Evolutionary conservation across 192 early-diverging fungal species (phyloP), one percentile per base, ranked within the genome.

Genomic region (Dimargaris verticillata): DNA sequence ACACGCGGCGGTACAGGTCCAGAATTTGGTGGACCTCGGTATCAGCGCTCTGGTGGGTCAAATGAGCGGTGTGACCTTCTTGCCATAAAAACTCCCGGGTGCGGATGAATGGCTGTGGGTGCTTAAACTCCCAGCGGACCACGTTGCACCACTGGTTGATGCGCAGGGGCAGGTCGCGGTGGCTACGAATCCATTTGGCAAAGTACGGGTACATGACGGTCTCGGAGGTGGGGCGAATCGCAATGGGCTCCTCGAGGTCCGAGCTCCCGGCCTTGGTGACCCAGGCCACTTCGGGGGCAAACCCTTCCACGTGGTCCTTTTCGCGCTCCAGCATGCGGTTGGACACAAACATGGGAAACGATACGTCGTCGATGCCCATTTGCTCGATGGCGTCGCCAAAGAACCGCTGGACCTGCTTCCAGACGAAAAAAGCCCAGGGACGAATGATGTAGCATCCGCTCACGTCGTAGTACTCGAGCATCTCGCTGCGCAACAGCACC

Each of bases 41-140:
- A 68, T 83, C 88, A 44, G 93, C 88, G 53, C 85, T 91, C 38
- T 88, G 81, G 75, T 90, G 83, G 61, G 87, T 93, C 53, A 91
- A 80, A 64, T 93, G 88, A 22, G 93, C 96, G 60, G 92, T 95
- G 73, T 99, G 96, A 52, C 96, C 96, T 74, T 99, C 96, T 72
- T 99, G 96, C 96, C 96, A 99, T 67, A 99, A 77, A 80, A 99
- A 99, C 79, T 99, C 96, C 62, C 96, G 88, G 20, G 96, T 97
- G 53, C 96, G 81, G 64, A 99, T 70, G 83, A 99, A 99, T 53
- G 96, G 94, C 77, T 96, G 92, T 48, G 93, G 93, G 77, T 98
- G 88, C 79, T 99, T 99, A 78, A 99, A 99, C 79, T 99, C 96
- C 96, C 96, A 99, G 63, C 96, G 88, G 48, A 99, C 96, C 64